These are phyloP conservation scores for Ceratobasidium papillatum DNA, from an alignment of 1,284 basidiomycete species.

Conservation along the genomic window DNA sequence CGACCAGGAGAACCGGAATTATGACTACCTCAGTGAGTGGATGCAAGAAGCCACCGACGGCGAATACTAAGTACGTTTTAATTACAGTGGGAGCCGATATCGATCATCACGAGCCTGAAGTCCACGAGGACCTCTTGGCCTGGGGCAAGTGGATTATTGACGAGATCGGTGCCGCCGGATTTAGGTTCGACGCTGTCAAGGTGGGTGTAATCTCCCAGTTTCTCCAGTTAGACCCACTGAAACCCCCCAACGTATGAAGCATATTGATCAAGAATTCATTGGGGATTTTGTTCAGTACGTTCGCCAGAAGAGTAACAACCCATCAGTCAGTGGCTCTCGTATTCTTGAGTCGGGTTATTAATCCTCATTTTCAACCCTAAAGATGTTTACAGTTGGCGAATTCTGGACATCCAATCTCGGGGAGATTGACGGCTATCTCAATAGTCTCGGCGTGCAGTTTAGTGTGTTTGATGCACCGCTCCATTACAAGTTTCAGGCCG, in stretches of 20 bases:
- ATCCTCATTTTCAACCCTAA: slow-evolving; percentile 16
- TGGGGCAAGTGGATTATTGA: slow-evolving; percentile 65
- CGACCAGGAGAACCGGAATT: slow-evolving; percentile 57
- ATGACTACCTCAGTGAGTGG: slow-evolving; percentile 53
- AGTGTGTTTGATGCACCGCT: slow-evolving; percentile 64
- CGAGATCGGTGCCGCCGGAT: slow-evolving; percentile 61
- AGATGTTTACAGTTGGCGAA: slow-evolving; percentile 61
- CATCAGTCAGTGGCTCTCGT: slow-evolving; percentile 33
- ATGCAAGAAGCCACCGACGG: too few species aligned
- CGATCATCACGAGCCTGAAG: slow-evolving; percentile 63
- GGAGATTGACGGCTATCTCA: slow-evolving; percentile 57
- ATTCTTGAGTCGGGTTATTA: background rate
- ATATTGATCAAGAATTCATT: slow-evolving; percentile 58
- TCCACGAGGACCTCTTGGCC: slow-evolving; percentile 54
- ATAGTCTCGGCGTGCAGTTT: slow-evolving; percentile 55
- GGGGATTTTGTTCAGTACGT: slow-evolving; percentile 62
- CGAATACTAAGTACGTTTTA: too few species aligned
- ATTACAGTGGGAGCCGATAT: slow-evolving; percentile 52
- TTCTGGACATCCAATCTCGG: slow-evolving; percentile 60
- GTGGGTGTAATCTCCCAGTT: slow-evolving; percentile 43
- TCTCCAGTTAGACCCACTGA: background rate
- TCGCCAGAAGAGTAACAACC: slow-evolving; percentile 56
- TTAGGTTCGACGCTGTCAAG: slow-evolving; percentile 62
- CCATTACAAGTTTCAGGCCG: slow-evolving; percentile 65
- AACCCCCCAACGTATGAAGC: slow-evolving; percentile 45